These are phyloP conservation scores for Oemleria cerasiformis DNA, from an alignment of 306 rosid species.

Conservation along the genomic window DNA sequence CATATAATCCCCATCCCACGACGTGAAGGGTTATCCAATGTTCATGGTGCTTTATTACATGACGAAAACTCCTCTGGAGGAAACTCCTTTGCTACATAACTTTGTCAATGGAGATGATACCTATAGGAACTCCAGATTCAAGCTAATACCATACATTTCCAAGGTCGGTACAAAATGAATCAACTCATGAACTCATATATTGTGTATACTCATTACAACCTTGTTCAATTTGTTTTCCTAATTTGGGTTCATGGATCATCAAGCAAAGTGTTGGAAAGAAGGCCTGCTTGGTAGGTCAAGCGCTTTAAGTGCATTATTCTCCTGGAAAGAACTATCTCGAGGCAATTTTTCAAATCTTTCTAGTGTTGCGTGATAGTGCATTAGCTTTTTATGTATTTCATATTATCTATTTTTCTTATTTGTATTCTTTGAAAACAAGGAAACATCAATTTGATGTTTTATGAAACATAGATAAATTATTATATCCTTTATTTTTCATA, in stretches of 20 bases:
- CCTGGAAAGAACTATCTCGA: slow-evolving; percentile 85
- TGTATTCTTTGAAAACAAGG: no score
- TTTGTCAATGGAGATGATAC: slow-evolving; percentile 90
- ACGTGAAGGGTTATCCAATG: no score
- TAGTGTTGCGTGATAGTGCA: background rate
- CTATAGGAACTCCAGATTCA: slow-evolving; percentile 81
- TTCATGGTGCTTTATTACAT: slow-evolving; percentile 73
- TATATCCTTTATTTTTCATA: no score
- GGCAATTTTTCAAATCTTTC: slow-evolving; percentile 36
- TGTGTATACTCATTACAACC: background rate
- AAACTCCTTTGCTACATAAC: slow-evolving; percentile 52
- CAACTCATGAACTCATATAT: background rate
- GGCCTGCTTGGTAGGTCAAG: slow-evolving; percentile 83
- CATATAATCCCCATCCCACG: no score
- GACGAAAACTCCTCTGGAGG: slow-evolving; percentile 71
- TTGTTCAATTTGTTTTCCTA: slow-evolving; percentile 24
- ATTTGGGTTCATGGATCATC: slow-evolving; percentile 92
- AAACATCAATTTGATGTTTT: no score
- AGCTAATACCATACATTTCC: slow-evolving; percentile 86
- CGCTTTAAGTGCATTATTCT: slow-evolving; percentile 50
- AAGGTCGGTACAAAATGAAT: slow-evolving; percentile 49
- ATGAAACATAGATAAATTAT: no score
- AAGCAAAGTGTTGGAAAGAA: slow-evolving; percentile 95
- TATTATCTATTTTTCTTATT: no score
- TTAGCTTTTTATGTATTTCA: no score